A percentile compares a stretch with the other conserved stretches of the same genome.
phyloP scores from a whole-genome alignment of 768 basidiomycete genomes.

The Boletus barrowsii region DNA sequence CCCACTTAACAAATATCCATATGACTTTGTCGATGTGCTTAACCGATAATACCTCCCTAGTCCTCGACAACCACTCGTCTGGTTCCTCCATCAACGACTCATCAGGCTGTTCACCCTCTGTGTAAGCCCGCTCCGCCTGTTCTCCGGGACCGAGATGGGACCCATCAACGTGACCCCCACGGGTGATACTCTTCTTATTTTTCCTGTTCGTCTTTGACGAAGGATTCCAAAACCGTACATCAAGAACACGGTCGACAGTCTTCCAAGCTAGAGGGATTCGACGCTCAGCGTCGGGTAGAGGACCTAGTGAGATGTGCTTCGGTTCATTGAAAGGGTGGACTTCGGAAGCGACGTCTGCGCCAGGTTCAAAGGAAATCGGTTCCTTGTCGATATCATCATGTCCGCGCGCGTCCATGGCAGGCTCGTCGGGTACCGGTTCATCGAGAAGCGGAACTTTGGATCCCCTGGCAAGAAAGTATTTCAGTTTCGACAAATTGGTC shows the following conservation, averaged over 20 bases:
- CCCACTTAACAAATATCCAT: conserved; percentile 92
- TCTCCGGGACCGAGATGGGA: conserved; percentile 17
- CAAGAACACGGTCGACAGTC: conserved; percentile 88
- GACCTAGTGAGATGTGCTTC: conserved; percentile 26
- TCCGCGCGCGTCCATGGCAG: conserved; percentile 28
- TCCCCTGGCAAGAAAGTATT: conserved; percentile 71
- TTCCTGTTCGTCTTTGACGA: conserved; percentile 10
- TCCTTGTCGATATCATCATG: conserved; percentile 20
- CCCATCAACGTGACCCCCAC: conserved; percentile 30
- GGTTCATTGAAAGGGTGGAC: conserved; percentile 30
- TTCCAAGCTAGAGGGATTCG: conserved; percentile 81
- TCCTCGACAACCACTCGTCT: conserved; percentile 45
- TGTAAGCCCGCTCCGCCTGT: conserved; percentile 40
- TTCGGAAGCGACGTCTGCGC: conserved; percentile 34
- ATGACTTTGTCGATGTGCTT: conserved; percentile 60
- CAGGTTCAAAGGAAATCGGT: conserved; percentile 40
- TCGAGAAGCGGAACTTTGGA: conserved; percentile 64
- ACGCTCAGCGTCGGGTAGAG: conserved; percentile 67
- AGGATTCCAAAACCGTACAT: conserved; percentile 66
- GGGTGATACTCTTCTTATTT: conserved; percentile 19
- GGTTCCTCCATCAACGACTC: conserved; percentile 52
- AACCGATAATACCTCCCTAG: conserved; percentile 42
- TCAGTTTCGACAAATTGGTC: conserved; percentile 62
- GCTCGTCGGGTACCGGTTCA: conserved; percentile 35
- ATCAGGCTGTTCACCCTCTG: conserved; percentile 64